Conservation (phyloP, 257 asterid species). For the Solanum boliviense region DNA sequence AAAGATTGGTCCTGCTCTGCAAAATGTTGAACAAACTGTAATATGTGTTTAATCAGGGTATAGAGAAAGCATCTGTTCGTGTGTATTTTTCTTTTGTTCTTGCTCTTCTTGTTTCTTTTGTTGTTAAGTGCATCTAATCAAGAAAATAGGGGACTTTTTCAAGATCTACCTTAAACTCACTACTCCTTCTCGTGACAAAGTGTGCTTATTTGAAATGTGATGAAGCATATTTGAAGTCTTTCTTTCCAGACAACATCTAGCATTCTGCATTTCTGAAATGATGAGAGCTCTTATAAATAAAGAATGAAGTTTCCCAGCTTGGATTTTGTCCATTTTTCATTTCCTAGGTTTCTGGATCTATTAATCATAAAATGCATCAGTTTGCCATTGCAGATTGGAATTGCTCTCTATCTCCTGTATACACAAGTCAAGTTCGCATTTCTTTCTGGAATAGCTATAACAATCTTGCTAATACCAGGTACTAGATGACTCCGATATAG, state of each 20-base stretch:
- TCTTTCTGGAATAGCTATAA: slow-evolving; percentile 77
- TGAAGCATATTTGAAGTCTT: neutral
- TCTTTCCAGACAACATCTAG: neutral
- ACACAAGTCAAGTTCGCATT: slow-evolving; percentile 89
- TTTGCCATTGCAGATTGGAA: slow-evolving; percentile 95
- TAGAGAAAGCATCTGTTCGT: neutral
- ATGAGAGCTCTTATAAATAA: neutral
- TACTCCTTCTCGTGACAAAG: neutral
- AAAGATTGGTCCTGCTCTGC: neutral
- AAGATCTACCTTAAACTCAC: neutral
- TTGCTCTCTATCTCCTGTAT: slow-evolving; percentile 79
- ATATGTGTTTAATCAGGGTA: neutral
- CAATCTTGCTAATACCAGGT: slow-evolving; percentile 93
- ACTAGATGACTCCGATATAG: neutral
- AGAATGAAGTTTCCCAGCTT: neutral
- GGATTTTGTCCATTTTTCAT: neutral
- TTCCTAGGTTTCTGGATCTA: neutral
- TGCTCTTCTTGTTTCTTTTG: neutral
- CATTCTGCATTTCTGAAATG: neutral
- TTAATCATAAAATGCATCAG: slow-evolving; percentile 38
- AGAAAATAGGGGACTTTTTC: neutral
- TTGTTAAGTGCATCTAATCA: neutral
- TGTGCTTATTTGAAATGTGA: neutral
- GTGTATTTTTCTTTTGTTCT: neutral
- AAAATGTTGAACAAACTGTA: neutral